Base-by-base conservation (phyloP, 2,329 filamentous ascomycete genomes). In the Cucurbitaria berberidis region DNA sequence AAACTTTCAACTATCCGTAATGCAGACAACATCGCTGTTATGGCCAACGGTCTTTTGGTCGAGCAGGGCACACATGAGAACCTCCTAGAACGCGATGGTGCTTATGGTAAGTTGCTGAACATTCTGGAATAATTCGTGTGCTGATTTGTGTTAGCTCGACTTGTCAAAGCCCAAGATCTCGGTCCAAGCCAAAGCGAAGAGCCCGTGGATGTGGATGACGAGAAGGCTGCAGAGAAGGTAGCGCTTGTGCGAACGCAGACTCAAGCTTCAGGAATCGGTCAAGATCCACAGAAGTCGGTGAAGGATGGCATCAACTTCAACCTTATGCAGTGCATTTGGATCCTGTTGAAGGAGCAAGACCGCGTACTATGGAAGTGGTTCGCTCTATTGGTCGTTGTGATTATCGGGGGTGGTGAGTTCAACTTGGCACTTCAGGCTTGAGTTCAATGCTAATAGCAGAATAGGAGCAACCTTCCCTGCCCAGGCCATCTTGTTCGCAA, bases 11-110 rank as follows among this genome's bases (percentile, higher is more conserved):
- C 95, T 4, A 96, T 98, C 77, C 91, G 87, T 73, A 88, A 92
- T 61, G 93, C 93, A 0, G 89, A 98, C 74, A 97, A 96, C 68
- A 98, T 99, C 64, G 90, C 96, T 18, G 93, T 97, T 61, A 93
- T 99, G 87, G 83, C 87, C 9, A 75, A 86, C 53, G 93, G 93
- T 7, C 77, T 81, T 18, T 93, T 99, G 49, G 81, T 96, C 13
- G 95, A 99, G 75, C 92, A 97, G 76, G 95, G 95, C 43, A 92
- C 85, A 0, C 93, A 98, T 70, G 85, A 93, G 53, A 81, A 89
- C 11, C 83, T 99, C 9, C 78, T 98, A 1, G 86, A 87, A 63
- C 81, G 77, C 53, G 79, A 84, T 57, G 88, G 86, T n/a, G 89
- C 91, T 7, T 99, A 98, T 75, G 89, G 54, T 57, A 27, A 45